Percentiles rank a stretch among this genome's conserved stretches.
Evolutionary conservation across 2,329 filamentous ascomycete genomes (phyloP).

Genomic region (Colletotrichum navitas): DNA sequence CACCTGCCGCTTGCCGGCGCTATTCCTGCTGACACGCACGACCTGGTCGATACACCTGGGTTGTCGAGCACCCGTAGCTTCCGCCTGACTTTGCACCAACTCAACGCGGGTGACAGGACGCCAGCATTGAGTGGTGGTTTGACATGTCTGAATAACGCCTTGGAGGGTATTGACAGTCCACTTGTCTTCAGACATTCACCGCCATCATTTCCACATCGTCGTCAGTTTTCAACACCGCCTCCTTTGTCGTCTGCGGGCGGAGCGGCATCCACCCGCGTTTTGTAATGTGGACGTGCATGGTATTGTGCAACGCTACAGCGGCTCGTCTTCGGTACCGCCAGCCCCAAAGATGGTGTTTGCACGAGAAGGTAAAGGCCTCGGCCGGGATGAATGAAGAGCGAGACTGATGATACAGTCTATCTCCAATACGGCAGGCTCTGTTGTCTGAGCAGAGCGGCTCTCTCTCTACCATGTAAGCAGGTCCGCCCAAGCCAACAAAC

Average conservation of each 20-base stretch:
- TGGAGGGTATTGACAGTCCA: neutral
- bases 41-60: neutral
- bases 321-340: neutral
- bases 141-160: neutral
- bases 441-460: conserved; percentile 6
- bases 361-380: conserved; percentile 20
- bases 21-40: neutral
- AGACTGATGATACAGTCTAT: neutral
- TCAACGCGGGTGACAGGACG: neutral
- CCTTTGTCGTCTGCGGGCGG: neutral
- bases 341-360: conserved; percentile 3
- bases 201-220: neutral
- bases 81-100: neutral
- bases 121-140: neutral
- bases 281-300: neutral
- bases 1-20: conserved; percentile 10
- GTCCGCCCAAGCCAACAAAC: conserved; percentile 23
- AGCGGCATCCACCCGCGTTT: neutral
- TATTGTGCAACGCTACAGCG: neutral
- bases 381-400: conserved; percentile 3
- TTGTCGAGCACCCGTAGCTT: neutral
- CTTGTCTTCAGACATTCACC: neutral
- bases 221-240: neutral
- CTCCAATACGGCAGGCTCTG: conserved; percentile 1
- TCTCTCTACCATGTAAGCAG: neutral